phyloP scores from a whole-genome alignment of 2,329 filamentous ascomycete species.

The Triangularia verruculosa region DNA sequence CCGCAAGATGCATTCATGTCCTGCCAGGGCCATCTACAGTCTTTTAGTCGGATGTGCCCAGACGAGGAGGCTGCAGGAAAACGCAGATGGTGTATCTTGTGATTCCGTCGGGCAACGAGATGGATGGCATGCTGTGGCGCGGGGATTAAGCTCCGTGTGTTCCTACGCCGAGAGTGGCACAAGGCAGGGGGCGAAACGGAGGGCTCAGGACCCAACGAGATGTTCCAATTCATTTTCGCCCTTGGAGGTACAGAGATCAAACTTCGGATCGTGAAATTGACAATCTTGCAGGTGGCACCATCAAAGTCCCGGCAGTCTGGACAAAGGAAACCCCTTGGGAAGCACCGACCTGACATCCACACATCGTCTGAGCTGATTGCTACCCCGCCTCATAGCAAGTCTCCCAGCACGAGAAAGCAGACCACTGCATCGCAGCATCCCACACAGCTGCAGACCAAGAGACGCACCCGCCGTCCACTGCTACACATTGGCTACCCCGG shows the following conservation, averaged over 20 bases:
- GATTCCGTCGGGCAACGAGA: not conserved
- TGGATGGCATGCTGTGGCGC: conserved; percentile 3
- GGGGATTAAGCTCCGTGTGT: not conserved
- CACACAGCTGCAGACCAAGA: not conserved
- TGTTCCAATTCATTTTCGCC: not conserved
- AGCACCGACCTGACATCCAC: not conserved
- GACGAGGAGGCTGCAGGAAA: no score
- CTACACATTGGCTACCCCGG: not conserved
- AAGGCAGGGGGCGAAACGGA: conserved; percentile 2
- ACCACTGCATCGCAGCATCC: not conserved
- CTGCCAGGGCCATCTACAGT: not conserved
- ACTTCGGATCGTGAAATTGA: conserved; percentile 14
- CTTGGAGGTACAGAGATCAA: not conserved
- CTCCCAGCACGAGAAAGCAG: not conserved
- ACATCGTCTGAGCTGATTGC: conserved; percentile 1
- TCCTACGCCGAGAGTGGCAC: conserved; percentile 5
- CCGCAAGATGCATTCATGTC: not conserved
- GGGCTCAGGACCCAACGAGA: not conserved
- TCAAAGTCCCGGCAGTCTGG: not conserved
- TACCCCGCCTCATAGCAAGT: not conserved
- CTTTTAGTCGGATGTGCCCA: not conserved
- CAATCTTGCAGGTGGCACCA: conserved; percentile 8
- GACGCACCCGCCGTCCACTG: not conserved
- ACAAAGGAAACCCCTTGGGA: not conserved
- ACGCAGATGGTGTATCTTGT: not conserved